Percentiles rank a stretch among this genome's conserved stretches.
These are phyloP conservation scores for Claviceps pusilla DNA, from an alignment of 2,329 filamentous ascomycete genomes.

Conservation along the genomic window DNA sequence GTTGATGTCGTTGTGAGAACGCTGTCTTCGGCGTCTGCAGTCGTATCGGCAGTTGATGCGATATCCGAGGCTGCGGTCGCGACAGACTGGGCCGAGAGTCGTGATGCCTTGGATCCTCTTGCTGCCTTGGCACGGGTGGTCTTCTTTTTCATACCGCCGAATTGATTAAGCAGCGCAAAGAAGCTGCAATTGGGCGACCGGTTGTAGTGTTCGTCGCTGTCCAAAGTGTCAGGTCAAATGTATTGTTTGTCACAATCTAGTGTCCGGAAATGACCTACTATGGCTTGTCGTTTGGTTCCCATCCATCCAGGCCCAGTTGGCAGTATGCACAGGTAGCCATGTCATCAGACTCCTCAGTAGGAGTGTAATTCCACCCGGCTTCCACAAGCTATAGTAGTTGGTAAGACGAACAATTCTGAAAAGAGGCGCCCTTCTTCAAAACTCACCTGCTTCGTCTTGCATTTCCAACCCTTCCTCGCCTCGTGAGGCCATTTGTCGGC, in stretches of 20 bases:
- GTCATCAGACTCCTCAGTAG: constrained; percentile 68
- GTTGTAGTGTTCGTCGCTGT: constrained; percentile 69
- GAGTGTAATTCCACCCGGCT: constrained; percentile 88
- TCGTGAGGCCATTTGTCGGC: constrained; percentile 81
- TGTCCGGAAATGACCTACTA: constrained; percentile 36
- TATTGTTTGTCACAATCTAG: background rate
- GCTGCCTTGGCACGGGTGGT: constrained; percentile 36
- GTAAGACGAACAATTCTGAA: background rate
- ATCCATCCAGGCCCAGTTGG: constrained; percentile 75
- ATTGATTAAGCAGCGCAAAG: constrained; percentile 52
- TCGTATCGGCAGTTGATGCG: constrained; percentile 31
- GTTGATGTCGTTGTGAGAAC: constrained; percentile 44
- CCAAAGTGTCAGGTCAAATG: constrained; percentile 11
- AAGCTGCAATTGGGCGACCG: constrained; percentile 70
- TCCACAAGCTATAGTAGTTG: constrained; percentile 55
- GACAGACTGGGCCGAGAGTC: constrained; percentile 45
- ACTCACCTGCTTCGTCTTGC: constrained; percentile 69
- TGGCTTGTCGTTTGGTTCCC: constrained; percentile 86
- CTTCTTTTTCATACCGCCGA: constrained; percentile 40
- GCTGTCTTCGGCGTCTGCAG: constrained; percentile 41
- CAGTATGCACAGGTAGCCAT: constrained; percentile 88
- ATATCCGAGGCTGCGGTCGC: constrained; percentile 35
- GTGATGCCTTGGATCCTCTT: constrained; percentile 53
- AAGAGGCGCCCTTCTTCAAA: background rate
- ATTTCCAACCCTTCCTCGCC: constrained; percentile 72